Base-by-base conservation (phyloP, 768 basidiomycete genomes). In the Phaeolepiota aurea region DNA sequence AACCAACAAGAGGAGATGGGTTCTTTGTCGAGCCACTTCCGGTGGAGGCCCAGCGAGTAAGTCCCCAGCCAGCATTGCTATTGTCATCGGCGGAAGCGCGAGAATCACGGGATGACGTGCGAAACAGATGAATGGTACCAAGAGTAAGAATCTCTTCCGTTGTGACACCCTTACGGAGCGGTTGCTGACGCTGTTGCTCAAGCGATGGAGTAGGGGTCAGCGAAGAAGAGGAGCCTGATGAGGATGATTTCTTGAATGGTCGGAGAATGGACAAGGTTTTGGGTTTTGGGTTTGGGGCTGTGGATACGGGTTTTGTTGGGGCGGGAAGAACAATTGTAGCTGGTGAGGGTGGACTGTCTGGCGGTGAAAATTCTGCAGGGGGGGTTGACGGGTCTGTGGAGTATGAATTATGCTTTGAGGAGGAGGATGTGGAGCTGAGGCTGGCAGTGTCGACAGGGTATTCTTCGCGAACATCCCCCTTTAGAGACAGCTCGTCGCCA, bases 401-500 rank as follows among this genome's bases (percentile, higher is more conserved):
- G 47, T 46, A 59, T 42, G 37, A 54, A 50, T 44, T 54, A 47
- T 33, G 55, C 45, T 48, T 57, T 43, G 41, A 58, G 48, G 3
- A 46, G 22, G 51, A 52, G 3, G 52, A 51, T 28, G 50, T 48
- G 38, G 52, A 56, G 44, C 53, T 49, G 20, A 48, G 22, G 30
- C 51, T 48, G 22, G 51, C 43, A 12, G 45, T 30, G 9, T 53
- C 43, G 23, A 43, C 31, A 31, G 44, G 48, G n/a, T n/a, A n/a
- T n/a, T n/a, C 37, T 23, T 50, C 56, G 9, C 47, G 43, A 22
- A 40, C 37, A 13, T 49, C 37, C 32, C 55, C 45, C n/a, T n/a
- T n/a, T 38, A 68, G 54, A 18, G 62, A 61, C n/a, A 62, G 45
- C 48, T 70, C 66, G 38, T 60, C 59, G 48, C 63, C 68, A 53